Percentiles rank a stretch among this genome's conserved stretches.
Evolutionary conservation across 441 rosid genomes (phyloP).

Genomic region (Gossypium gossypioides): DNA sequence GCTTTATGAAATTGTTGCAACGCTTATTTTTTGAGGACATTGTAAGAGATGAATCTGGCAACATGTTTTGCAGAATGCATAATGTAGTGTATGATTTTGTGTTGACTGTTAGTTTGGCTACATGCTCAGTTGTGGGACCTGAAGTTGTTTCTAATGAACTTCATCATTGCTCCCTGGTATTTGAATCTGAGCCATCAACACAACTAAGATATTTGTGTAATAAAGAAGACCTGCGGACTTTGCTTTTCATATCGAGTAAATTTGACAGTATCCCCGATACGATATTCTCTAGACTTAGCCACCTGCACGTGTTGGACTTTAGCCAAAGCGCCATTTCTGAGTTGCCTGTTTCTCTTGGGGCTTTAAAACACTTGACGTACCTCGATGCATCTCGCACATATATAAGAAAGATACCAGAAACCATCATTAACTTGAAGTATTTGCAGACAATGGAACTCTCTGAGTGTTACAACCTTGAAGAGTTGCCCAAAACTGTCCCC

Average conservation of each 20-base stretch:
- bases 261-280: slow-evolving; percentile 1
- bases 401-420: slow-evolving; percentile 10
- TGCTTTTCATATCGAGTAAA: background rate
- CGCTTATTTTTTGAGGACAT: slow-evolving; percentile 22
- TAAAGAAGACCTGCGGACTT: slow-evolving; percentile 2
- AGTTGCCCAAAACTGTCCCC: slow-evolving; percentile 15
- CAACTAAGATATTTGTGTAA: slow-evolving; percentile 7
- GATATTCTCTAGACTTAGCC: slow-evolving; percentile 5
- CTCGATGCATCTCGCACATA: slow-evolving; percentile 16
- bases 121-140: background rate
- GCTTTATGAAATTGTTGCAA: slow-evolving; percentile 12
- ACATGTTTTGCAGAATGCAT: slow-evolving; percentile 22
- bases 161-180: slow-evolving; percentile 2
- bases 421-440: slow-evolving; percentile 19
- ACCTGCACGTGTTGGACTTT: slow-evolving; percentile 13
- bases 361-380: slow-evolving; percentile 13
- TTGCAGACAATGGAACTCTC: slow-evolving; percentile 17
- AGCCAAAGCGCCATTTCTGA: background rate
- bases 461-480: slow-evolving; percentile 1
- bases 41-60: slow-evolving; percentile 14
- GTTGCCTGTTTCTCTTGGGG: slow-evolving; percentile 12
- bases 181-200: background rate
- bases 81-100: slow-evolving; percentile 27
- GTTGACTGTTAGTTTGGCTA: background rate
- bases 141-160: background rate